These are phyloP conservation scores for Colletotrichum shisoi DNA, from an alignment of 2,329 filamentous ascomycete genomes.

Conservation along the genomic window DNA sequence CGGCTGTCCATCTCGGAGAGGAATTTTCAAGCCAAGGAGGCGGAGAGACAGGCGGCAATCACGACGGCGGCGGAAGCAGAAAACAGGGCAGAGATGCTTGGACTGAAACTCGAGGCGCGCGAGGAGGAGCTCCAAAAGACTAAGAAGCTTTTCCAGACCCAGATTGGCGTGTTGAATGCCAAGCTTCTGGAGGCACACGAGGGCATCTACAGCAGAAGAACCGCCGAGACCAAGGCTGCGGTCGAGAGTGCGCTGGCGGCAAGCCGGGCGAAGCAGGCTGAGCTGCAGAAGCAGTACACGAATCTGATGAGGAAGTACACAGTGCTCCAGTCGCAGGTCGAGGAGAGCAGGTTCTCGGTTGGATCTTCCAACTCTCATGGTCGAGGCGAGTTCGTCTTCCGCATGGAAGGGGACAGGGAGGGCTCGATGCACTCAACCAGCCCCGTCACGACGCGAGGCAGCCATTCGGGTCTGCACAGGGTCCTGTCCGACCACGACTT, in stretches of 20 bases:
- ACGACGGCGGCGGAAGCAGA: slow-evolving; percentile 67
- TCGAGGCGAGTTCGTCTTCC: slow-evolving; percentile 35
- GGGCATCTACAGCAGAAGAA: slow-evolving; percentile 43
- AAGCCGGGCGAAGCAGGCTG: slow-evolving; percentile 62
- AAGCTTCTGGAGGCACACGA: slow-evolving; percentile 54
- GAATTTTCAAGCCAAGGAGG: slow-evolving; percentile 70
- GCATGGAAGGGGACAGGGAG: slow-evolving; percentile 41
- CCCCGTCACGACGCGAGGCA: slow-evolving; percentile 49
- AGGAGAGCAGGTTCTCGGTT: slow-evolving; percentile 36
- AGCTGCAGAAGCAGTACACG: slow-evolving; percentile 62
- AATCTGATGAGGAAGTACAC: slow-evolving; percentile 62
- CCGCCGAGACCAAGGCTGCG: slow-evolving; percentile 47
- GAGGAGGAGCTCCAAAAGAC: slow-evolving; percentile 58
- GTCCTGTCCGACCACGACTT: slow-evolving; percentile 57
- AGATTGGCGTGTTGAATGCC: slow-evolving; percentile 58
- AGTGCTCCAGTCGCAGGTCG: slow-evolving; percentile 55
- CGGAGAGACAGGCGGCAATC: slow-evolving; percentile 64
- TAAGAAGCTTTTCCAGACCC: slow-evolving; percentile 56
- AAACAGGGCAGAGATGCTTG: slow-evolving; percentile 65
- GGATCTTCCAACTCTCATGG: slow-evolving; percentile 38
- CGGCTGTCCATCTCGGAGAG: slow-evolving; percentile 68
- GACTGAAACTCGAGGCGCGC: slow-evolving; percentile 63
- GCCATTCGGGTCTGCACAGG: slow-evolving; percentile 47
- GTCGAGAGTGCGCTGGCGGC: slow-evolving; percentile 59
- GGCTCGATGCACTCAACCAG: slow-evolving; percentile 46